Percentiles rank a stretch among this genome's conserved stretches.
Evolutionary conservation across 1,284 basidiomycete species (phyloP).

Genomic region (Paramarasmius palmivorus): DNA sequence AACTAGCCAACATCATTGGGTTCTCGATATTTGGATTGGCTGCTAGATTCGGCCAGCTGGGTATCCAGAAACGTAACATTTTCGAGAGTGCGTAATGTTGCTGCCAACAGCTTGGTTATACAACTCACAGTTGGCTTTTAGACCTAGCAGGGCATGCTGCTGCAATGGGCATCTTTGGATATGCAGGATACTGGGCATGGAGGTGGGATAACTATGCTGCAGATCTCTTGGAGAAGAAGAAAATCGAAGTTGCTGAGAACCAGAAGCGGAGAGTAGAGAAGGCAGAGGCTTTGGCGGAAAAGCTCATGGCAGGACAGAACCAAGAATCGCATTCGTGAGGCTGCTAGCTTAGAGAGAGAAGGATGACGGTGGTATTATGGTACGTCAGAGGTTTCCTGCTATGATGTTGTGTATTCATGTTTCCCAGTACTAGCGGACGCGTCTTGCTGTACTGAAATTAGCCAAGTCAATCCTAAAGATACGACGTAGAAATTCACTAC

Average conservation of each 20-base stretch:
- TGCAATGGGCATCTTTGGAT: constrained; percentile 69
- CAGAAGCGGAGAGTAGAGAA: constrained; percentile 37
- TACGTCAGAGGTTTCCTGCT: background rate
- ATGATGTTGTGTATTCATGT: too few species aligned
- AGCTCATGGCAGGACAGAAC: constrained; percentile 6
- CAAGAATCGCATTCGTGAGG: constrained; percentile 5
- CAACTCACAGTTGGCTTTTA: constrained; percentile 23
- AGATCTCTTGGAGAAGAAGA: constrained; percentile 61
- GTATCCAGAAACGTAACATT: constrained; percentile 71
- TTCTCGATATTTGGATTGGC: constrained; percentile 80
- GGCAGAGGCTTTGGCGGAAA: constrained; percentile 28
- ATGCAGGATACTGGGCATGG: constrained; percentile 68
- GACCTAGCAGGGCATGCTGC: constrained; percentile 66
- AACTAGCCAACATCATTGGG: constrained; percentile 73
- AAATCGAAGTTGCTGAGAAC: constrained; percentile 54
- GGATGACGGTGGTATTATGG: background rate
- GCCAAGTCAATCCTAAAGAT: too few species aligned
- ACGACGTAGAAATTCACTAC: too few species aligned
- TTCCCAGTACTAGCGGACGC: too few species aligned
- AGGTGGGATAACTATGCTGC: constrained; percentile 61
- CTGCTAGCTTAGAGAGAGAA: background rate
- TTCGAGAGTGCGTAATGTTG: constrained; percentile 59
- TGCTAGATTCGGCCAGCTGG: constrained; percentile 78
- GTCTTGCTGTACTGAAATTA: too few species aligned
- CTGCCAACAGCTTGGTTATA: background rate